These are phyloP conservation scores for Echites panduratus DNA, from an alignment of 257 asterid species.

Conservation along the genomic window DNA sequence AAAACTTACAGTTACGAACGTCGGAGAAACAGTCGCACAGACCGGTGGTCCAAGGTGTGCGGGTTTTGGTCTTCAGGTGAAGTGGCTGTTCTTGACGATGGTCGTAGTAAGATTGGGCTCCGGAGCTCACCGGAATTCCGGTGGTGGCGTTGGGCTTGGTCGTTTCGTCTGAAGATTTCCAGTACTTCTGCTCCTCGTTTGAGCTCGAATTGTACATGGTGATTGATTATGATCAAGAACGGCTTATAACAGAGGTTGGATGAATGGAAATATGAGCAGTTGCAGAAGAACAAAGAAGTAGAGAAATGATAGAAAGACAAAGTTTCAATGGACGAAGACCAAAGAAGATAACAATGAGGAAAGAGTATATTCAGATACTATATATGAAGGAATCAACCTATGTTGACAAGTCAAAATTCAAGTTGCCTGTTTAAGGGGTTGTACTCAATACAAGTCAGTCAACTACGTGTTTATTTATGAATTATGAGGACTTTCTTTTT, in stretches of 20 bases:
- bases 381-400: too few species aligned
- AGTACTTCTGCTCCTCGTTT: slow-evolving; percentile 8
- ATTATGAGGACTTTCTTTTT: too few species aligned
- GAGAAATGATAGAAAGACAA: neutral
- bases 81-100: slow-evolving; percentile 10
- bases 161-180: neutral
- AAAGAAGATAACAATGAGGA: too few species aligned
- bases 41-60: slow-evolving; percentile 74
- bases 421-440: too few species aligned
- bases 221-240: neutral
- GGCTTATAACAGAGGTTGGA: too few species aligned
- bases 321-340: too few species aligned
- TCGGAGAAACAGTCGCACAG: slow-evolving; percentile 70
- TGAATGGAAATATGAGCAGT: too few species aligned
- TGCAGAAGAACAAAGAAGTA: neutral
- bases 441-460: too few species aligned
- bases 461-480: too few species aligned
- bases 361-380: too few species aligned
- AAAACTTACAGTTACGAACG: slow-evolving; percentile 47
- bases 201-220: slow-evolving; percentile 8
- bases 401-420: too few species aligned
- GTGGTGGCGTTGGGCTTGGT: slow-evolving; percentile 4
- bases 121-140: slow-evolving; percentile 37
- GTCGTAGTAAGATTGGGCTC: slow-evolving; percentile 14
- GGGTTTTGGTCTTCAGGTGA: slow-evolving; percentile 27